Conservation (phyloP, 306 rosid genomes). For the Fragaria ananassa region DNA sequence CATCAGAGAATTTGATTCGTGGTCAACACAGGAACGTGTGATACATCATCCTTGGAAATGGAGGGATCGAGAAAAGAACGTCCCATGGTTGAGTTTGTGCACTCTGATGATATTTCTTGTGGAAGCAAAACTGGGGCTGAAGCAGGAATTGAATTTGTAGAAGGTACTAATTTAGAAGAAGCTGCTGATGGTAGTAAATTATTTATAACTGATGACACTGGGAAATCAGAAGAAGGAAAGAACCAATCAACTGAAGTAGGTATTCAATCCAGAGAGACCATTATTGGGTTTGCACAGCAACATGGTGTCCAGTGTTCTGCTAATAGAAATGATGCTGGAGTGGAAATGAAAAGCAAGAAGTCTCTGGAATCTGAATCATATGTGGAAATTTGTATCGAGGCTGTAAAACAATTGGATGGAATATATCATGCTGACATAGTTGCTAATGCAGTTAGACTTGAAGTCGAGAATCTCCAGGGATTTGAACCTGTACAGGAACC, state of each 20-base stretch:
- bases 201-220: constrained; percentile 6
- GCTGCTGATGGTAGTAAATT: constrained; percentile 20
- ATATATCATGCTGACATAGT: not conserved
- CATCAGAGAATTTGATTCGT: constrained; percentile 19
- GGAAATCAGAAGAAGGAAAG: constrained; percentile 25
- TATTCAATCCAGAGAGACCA: constrained; percentile 21
- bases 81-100: constrained; percentile 25
- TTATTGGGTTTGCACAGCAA: not conserved
- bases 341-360: not conserved
- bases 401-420: constrained; percentile 1
- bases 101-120: constrained; percentile 19
- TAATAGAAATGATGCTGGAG: not conserved
- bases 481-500: not conserved
- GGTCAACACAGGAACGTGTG: constrained; percentile 28
- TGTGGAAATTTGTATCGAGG: not conserved
- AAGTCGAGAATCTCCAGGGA: constrained; percentile 10
- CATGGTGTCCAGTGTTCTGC: not conserved
- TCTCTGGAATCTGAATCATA: not conserved
- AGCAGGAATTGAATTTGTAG: constrained; percentile 28
- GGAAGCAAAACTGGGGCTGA: constrained; percentile 20
- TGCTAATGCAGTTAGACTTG: not conserved
- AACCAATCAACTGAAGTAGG: constrained; percentile 26
- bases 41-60: constrained; percentile 26
- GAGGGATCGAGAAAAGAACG: constrained; percentile 28
- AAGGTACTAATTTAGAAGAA: constrained; percentile 27